phyloP scores from a whole-genome alignment of 306 rosid species.

The Spatholobus suberectus region DNA sequence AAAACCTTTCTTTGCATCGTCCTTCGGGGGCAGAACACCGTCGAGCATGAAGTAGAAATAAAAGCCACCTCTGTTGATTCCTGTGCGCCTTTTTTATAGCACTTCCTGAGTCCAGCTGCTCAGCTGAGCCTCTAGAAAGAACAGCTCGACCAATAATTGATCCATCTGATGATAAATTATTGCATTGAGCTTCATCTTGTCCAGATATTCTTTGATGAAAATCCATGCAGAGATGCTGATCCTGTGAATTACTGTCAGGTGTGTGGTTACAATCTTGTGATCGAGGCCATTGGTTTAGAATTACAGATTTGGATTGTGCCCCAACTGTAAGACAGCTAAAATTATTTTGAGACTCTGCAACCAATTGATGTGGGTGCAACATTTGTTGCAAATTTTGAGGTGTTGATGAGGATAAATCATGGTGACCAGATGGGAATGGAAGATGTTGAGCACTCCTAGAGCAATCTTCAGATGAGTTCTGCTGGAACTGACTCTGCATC shows the following conservation, averaged over 20 bases:
- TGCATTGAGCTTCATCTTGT: slow-evolving; percentile 84
- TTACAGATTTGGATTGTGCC: slow-evolving; percentile 59
- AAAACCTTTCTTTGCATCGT: slow-evolving; percentile 68
- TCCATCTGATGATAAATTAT: slow-evolving; percentile 78
- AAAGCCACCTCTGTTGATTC: slow-evolving; percentile 94
- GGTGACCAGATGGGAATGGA: slow-evolving; percentile 63
- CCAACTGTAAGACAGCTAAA: slow-evolving; percentile 72
- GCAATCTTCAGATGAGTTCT: slow-evolving; percentile 61
- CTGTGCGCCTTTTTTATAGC: slow-evolving; percentile 46
- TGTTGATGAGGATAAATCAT: slow-evolving; percentile 58
- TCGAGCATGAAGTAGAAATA: slow-evolving; percentile 89
- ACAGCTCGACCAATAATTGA: slow-evolving; percentile 67
- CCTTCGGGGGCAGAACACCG: slow-evolving; percentile 83
- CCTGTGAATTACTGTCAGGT: slow-evolving; percentile 44
- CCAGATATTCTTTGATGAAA: slow-evolving; percentile 60
- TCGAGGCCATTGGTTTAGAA: slow-evolving; percentile 50
- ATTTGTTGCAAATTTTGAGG: slow-evolving; percentile 74
- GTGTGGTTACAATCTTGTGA: slow-evolving; percentile 49
- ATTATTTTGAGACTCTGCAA: slow-evolving; percentile 72
- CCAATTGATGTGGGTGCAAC: slow-evolving; percentile 57
- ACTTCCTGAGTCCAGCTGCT: slow-evolving; percentile 48
- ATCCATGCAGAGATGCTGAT: slow-evolving; percentile 50
- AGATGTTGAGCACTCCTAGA: slow-evolving; percentile 64
- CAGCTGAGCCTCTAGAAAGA: slow-evolving; percentile 53
- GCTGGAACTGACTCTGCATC: slow-evolving; percentile 81